Percentiles rank a stretch among this genome's conserved stretches.
phyloP scores from a whole-genome alignment of 495 filamentous ascomycete species.

The Rostrohypoxylon terebratum region DNA sequence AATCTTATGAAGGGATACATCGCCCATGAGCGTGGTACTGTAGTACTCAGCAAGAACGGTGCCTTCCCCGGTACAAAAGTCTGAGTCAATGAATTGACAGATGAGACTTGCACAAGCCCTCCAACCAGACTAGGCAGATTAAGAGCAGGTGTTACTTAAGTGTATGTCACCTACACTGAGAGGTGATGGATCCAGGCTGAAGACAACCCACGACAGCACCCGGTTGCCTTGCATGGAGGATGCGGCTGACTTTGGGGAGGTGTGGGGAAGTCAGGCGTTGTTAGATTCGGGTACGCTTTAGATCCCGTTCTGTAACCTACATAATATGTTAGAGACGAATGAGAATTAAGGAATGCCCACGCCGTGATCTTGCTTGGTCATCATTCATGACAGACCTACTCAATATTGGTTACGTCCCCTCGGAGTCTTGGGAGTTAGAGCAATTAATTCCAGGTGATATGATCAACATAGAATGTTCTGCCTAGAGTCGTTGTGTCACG shows the following conservation, averaged over 20 bases:
- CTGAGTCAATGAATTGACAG: conserved; percentile 58
- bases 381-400: conserved; percentile 2
- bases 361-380: conserved; percentile 5
- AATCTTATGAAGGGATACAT: conserved; percentile 98
- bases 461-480: neutral
- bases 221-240: conserved; percentile 26
- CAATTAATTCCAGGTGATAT: neutral
- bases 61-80: conserved; percentile 97
- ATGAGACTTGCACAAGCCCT: conserved; percentile 9
- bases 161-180: conserved; percentile 13
- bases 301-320: conserved; percentile 31
- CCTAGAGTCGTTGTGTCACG: neutral
- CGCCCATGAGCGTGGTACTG: conserved; percentile 83
- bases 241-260: conserved; percentile 34
- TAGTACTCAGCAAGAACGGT: conserved; percentile 89
- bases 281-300: conserved; percentile 29
- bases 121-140: neutral
- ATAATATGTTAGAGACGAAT: conserved; percentile 18
- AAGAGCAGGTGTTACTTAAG: conserved; percentile 14
- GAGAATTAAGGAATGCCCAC: conserved; percentile 4
- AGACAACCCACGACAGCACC: neutral
- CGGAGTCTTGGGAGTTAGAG: neutral
- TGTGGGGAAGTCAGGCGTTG: conserved; percentile 32
- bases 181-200: conserved; percentile 12
- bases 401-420: neutral